A percentile compares a stretch with the other conserved stretches of the same genome.
Conservation (phyloP, 1,284 basidiomycete species). For the Fomitopsis betulina region DNA sequence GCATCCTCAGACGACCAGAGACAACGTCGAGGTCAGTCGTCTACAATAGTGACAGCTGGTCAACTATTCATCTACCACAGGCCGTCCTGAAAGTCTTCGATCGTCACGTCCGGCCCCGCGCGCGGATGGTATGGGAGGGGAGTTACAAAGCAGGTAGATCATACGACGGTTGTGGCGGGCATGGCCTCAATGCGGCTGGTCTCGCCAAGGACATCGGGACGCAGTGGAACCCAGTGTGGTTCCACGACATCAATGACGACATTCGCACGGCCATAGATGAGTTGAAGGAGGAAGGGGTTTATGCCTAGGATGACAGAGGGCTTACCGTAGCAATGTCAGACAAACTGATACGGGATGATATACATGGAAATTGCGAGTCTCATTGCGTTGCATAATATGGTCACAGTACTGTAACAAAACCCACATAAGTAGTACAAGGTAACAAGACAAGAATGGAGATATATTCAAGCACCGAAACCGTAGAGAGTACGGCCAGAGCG, state of each 20-base stretch:
- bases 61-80: conserved; percentile 22
- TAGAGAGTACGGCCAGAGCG: conserved; percentile 78
- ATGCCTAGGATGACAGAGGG: not conserved
- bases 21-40: conserved; percentile 41
- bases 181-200: conserved; percentile 16
- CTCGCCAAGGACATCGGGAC: conserved; percentile 27
- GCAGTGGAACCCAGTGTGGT: conserved; percentile 46
- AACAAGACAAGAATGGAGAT: conserved; percentile 23
- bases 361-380: not conserved
- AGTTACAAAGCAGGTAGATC: conserved; percentile 35
- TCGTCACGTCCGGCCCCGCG: conserved; percentile 37
- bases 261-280: conserved; percentile 22
- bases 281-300: conserved; percentile 24
- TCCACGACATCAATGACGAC: conserved; percentile 39
- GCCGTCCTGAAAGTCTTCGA: conserved; percentile 41
- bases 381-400: not conserved
- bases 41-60: not conserved
- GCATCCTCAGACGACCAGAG: conserved; percentile 36
- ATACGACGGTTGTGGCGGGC: conserved; percentile 22
- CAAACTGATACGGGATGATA: not conserved
- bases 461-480: conserved; percentile 57
- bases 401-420: conserved; percentile 11
- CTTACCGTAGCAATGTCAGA: not conserved
- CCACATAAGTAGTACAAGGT: conserved; percentile 21
- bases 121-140: conserved; percentile 38